Conservation (phyloP, 2,329 filamentous ascomycete species). For the Cyphellophora europaea region DNA sequence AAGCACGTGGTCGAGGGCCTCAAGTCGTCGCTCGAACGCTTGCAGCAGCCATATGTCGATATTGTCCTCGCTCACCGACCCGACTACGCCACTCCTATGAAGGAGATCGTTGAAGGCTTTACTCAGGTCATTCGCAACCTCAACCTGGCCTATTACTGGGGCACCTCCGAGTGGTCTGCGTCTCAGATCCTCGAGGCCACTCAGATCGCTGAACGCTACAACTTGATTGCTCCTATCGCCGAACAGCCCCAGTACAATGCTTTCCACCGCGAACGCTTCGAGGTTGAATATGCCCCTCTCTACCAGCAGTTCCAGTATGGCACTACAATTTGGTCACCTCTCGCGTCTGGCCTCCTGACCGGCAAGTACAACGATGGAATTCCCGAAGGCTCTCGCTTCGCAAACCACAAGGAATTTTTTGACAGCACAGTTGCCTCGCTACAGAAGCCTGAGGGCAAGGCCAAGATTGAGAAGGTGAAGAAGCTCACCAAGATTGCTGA, state of each 20-base stretch:
- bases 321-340: constrained; percentile 54
- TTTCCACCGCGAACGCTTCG: constrained; percentile 52
- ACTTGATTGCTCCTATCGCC: constrained; percentile 54
- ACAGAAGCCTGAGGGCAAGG: constrained; percentile 21
- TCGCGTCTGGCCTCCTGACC: constrained; percentile 52
- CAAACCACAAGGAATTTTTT: constrained; percentile 46
- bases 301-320: constrained; percentile 53
- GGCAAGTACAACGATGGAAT: constrained; percentile 60
- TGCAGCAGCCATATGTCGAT: constrained; percentile 60
- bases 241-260: constrained; percentile 62
- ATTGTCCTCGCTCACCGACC: constrained; percentile 59
- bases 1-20: constrained; percentile 64
- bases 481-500: constrained; percentile 46
- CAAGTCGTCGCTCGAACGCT: constrained; percentile 48
- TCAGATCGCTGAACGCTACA: constrained; percentile 42
- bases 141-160: constrained; percentile 59
- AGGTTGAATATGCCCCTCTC: constrained; percentile 51
- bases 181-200: constrained; percentile 55
- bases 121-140: constrained; percentile 60
- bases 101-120: constrained; percentile 62
- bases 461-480: constrained; percentile 51
- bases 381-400: constrained; percentile 48
- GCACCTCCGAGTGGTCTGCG: constrained; percentile 59
- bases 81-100: constrained; percentile 56
- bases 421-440: constrained; percentile 34